phyloP scores from a whole-genome alignment of 2,329 filamentous ascomycete species.

The Xylogone sp. region DNA sequence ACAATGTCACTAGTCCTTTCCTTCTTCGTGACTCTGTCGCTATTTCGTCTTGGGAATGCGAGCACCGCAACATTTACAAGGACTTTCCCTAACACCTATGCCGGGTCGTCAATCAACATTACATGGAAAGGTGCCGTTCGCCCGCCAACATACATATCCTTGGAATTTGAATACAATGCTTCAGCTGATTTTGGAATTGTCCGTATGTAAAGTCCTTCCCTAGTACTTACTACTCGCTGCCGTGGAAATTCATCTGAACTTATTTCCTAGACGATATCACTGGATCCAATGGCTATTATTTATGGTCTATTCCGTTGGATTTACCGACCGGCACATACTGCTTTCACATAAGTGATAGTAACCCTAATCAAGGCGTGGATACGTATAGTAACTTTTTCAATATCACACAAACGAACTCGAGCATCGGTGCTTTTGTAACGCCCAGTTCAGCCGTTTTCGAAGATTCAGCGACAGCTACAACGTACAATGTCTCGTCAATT shows the following conservation, averaged over 20 bases:
- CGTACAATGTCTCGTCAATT: background rate
- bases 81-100: too few relatives aligned
- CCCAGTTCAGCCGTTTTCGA: background rate
- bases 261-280: background rate
- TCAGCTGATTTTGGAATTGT: too few relatives aligned
- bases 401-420: background rate
- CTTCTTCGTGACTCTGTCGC: too few relatives aligned
- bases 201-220: background rate
- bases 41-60: too few relatives aligned
- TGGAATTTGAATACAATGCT: too few relatives aligned
- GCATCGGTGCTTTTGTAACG: background rate
- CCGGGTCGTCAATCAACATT: too few relatives aligned
- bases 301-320: background rate
- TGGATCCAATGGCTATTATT: background rate
- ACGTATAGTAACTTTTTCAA: background rate
- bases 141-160: too few relatives aligned
- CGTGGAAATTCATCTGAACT: background rate
- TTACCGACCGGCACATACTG: background rate
- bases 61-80: too few relatives aligned
- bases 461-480: background rate
- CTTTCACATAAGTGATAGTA: constrained; percentile 11
- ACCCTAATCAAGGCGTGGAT: constrained; percentile 8
- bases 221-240: background rate
- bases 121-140: too few relatives aligned
- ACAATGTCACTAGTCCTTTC: too few relatives aligned